A percentile compares a stretch with the other conserved stretches of the same genome.
These are phyloP conservation scores for Blastomyces silverae DNA, from an alignment of 2,329 filamentous ascomycete genomes.

Conservation along the genomic window DNA sequence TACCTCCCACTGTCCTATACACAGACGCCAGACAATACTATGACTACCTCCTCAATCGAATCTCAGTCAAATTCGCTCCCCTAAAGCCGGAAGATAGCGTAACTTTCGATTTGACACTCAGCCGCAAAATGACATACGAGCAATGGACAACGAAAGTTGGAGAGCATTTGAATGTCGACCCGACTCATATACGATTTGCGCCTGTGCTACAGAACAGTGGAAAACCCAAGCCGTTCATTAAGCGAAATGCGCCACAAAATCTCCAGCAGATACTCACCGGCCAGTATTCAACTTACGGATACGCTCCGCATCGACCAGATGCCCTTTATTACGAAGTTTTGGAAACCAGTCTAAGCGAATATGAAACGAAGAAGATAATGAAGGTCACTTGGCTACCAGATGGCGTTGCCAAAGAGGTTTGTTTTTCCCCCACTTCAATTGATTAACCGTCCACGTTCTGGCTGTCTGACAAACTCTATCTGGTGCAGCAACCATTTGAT, in stretches of 20 bases:
- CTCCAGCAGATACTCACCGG: conserved; percentile 72
- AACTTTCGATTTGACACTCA: conserved; percentile 71
- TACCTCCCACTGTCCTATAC: conserved; percentile 44
- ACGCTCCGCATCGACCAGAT: conserved; percentile 64
- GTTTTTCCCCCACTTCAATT: conserved; percentile 25
- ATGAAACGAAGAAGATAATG: conserved; percentile 84
- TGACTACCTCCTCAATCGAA: conserved; percentile 82
- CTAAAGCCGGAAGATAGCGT: conserved; percentile 49
- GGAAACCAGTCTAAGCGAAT: conserved; percentile 86
- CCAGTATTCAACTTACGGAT: conserved; percentile 63
- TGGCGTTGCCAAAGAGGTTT: conserved; percentile 81
- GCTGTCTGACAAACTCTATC: conserved; percentile 19
- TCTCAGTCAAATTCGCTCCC: conserved; percentile 70
- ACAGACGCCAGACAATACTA: conserved; percentile 78
- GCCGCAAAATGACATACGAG: conserved; percentile 84
- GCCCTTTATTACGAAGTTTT: conserved; percentile 86
- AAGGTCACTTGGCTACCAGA: conserved; percentile 81
- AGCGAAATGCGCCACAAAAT: conserved; percentile 64
- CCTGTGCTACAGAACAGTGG: conserved; percentile 71
- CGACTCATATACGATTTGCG: conserved; percentile 85
- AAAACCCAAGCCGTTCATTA: conserved; percentile 70
- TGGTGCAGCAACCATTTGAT: conserved; percentile 62
- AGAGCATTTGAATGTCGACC: conserved; percentile 65
- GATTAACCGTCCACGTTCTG: neutral
- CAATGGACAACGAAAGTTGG: conserved; percentile 77